These are phyloP conservation scores for Lactifluus piperatus DNA, from an alignment of 768 basidiomycete genomes.

Conservation along the genomic window DNA sequence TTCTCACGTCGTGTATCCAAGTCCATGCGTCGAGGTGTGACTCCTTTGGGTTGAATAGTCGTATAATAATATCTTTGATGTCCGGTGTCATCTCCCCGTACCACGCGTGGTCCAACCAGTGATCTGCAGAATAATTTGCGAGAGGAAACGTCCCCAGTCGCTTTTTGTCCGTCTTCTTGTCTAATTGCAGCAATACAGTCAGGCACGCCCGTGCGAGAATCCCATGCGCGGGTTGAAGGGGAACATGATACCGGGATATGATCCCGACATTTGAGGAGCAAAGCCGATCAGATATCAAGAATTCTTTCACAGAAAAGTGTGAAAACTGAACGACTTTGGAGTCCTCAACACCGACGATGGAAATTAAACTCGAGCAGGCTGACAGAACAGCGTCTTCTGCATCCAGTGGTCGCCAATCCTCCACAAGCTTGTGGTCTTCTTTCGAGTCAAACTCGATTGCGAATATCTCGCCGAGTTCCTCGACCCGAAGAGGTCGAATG, in stretches of 20 bases:
- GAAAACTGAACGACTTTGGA: background rate
- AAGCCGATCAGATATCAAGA: background rate
- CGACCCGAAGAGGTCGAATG: background rate
- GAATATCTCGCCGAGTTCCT: background rate
- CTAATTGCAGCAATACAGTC: background rate
- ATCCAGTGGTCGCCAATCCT: background rate
- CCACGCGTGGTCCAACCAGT: background rate
- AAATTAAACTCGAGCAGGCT: background rate
- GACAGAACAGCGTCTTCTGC: background rate
- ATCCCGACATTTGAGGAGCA: background rate
- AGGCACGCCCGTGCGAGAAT: background rate
- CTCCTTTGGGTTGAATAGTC: background rate
- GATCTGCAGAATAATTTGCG: background rate
- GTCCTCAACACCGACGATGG: background rate
- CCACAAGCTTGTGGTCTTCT: background rate
- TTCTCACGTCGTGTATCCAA: background rate
- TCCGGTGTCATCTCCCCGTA: background rate
- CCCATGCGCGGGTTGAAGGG: background rate
- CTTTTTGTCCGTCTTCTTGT: background rate
- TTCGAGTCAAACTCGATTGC: background rate
- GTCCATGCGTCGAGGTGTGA: background rate
- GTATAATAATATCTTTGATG: background rate
- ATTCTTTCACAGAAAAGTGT: background rate
- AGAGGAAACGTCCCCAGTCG: background rate
- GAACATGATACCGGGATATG: background rate